Evolutionary conservation across 2,329 filamentous ascomycete genomes (phyloP).

Genomic region (Trichophyton rubrum): DNA sequence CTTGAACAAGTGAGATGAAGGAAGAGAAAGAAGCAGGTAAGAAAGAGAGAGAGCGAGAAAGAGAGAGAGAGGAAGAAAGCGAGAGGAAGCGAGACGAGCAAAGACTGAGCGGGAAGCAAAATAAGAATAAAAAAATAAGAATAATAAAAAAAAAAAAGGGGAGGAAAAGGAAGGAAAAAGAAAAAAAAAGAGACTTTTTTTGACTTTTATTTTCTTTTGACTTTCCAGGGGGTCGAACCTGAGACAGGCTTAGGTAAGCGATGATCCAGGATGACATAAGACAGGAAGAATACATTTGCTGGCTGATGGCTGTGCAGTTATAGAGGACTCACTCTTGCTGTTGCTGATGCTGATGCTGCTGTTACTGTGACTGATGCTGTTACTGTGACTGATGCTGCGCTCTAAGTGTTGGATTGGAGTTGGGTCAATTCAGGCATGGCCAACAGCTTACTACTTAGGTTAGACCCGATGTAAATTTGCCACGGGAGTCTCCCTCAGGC

Average conservation of each 20-base stretch:
- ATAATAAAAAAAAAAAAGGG: not conserved
- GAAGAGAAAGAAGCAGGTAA: too few species aligned
- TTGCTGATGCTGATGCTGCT: too few species aligned
- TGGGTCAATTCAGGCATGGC: not conserved
- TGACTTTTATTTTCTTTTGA: not conserved
- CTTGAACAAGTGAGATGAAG: too few species aligned
- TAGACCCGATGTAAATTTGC: not conserved
- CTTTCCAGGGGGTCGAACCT: not conserved
- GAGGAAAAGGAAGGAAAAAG: not conserved
- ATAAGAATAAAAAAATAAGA: not conserved
- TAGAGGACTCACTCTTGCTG: too few species aligned
- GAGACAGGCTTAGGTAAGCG: slow-evolving; percentile 2
- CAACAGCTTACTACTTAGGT: not conserved
- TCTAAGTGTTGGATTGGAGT: not conserved
- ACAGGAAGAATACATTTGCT: too few species aligned
- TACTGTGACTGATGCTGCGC: too few species aligned
- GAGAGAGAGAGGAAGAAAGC: not conserved
- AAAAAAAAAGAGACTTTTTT: not conserved
- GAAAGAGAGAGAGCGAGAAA: too few species aligned
- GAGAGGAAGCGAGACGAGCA: not conserved
- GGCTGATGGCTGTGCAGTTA: too few species aligned
- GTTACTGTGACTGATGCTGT: too few species aligned
- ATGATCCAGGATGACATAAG: not conserved
- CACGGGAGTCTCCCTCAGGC: not conserved
- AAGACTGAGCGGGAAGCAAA: not conserved